These are phyloP conservation scores for Chimonanthus praecox DNA, from an alignment of 164 flowering plant genomes.

Conservation along the genomic window DNA sequence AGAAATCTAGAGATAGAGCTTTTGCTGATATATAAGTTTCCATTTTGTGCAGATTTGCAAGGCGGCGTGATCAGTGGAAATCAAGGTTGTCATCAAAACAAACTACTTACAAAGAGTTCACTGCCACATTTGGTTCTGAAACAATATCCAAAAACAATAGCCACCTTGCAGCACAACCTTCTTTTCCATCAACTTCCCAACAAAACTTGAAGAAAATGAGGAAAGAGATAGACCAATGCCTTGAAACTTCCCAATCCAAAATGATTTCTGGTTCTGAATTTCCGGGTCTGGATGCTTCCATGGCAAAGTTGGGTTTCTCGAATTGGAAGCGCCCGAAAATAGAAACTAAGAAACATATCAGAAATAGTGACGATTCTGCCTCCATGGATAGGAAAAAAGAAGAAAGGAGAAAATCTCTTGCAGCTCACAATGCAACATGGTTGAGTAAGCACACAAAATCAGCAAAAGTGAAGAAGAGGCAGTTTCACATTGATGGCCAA, in stretches of 20 bases:
- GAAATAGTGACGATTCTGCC: neutral
- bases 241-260: constrained; percentile 14
- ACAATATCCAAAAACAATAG: constrained; percentile 23
- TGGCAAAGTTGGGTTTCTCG: constrained; percentile 22
- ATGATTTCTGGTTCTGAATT: constrained; percentile 18
- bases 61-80: constrained; percentile 75
- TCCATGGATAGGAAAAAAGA: neutral
- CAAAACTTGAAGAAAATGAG: constrained; percentile 48
- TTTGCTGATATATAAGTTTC: neutral
- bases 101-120: constrained; percentile 54
- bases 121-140: constrained; percentile 49
- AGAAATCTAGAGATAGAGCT: neutral
- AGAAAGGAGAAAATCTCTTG: neutral
- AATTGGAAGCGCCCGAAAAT: constrained; percentile 20
- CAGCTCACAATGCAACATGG: neutral
- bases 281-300: constrained; percentile 15
- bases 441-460: neutral
- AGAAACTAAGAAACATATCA: constrained; percentile 12
- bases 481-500: neutral
- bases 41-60: constrained; percentile 40
- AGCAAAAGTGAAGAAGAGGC: neutral
- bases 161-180: constrained; percentile 26
- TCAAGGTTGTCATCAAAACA: constrained; percentile 62
- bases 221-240: constrained; percentile 44
- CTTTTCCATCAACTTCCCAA: constrained; percentile 19